Base-by-base conservation (phyloP, 306 rosid genomes). In the Pyrus communis region DNA sequence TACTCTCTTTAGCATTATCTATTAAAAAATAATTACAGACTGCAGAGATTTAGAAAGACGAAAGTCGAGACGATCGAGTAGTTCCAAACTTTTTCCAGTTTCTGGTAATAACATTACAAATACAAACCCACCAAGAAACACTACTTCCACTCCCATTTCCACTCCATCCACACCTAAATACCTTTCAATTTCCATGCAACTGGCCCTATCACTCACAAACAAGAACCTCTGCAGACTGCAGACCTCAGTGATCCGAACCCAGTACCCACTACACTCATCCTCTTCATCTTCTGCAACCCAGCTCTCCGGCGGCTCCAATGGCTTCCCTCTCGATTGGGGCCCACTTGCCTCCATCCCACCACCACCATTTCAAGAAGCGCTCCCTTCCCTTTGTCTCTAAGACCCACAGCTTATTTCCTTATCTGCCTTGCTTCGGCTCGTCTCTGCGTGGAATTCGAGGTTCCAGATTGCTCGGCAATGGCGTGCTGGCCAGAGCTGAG, bases 401-500 rank as follows among this genome's bases (percentile, higher is more conserved):
- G 59, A 28, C 85, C 45, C 85, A 86, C 31, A 55, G 73, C 65
- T 79, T 83, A 15, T 63, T 76, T 51, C 78, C 74, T 51, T 76
- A 81, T 46, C 86, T 14, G 49, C 77, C 80, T 77, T 72, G 84
- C 68, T 84, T 77, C 74, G 86, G 80, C 22, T 82, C 84, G 19
- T 79, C 91, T 74, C 71, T 71, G 57, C 75, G 74, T 78, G 77
- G 81, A 82, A 35, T 54, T 64, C 73, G 83, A 74, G 78, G 76
- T 78, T 49, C 86, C 54, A 85, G 85, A 52, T 84, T 83, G 73
- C 92, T 79, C 19, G 82, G 90, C 30, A 73, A 77, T 84, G 76
- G 63, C 73, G 80, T 90, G 38, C 80, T 90, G 83, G 91, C 84
- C 55, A 87, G 96, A 69, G 97, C 95, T 40, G 92, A 89, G 82